Base-by-base conservation (phyloP, 2,329 filamentous ascomycete species). In the Nemania serpens region DNA sequence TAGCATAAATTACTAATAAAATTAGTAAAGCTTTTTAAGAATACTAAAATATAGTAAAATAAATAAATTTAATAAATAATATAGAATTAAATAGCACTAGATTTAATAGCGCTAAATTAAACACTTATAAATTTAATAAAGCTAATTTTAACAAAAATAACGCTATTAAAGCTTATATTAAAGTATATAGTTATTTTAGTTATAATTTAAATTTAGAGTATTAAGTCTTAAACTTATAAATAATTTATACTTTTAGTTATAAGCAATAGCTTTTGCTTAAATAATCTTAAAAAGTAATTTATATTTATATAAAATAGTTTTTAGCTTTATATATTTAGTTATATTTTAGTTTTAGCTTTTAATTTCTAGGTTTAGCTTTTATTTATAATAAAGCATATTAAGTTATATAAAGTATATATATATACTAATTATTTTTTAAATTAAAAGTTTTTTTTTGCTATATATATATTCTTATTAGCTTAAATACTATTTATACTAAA, bases 161-260 rank as follows among this genome's bases (percentile, higher is more conserved):
- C n/a, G n/a, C n/a, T n/a, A n/a, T n/a, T n/a, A n/a, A n/a, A n/a
- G n/a, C n/a, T n/a, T n/a, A n/a, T n/a, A n/a, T n/a, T n/a, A n/a
- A n/a, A n/a, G n/a, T n/a, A n/a, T n/a, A n/a, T n/a, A n/a, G n/a
- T 37, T 36, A 36, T 49, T 36, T 49, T 49, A 9, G 17, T 36
- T 49, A 49, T 49, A 36, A 37, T 49, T 49, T 49, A 49, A 20
- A 37, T 20, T 49, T 49, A 36, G n/a, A n/a, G n/a, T n/a, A n/a
- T n/a, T n/a, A n/a, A n/a, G n/a, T n/a, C n/a, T n/a, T n/a, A 48
- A 48, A 36, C 6, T 36, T 7, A 7, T 12, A 36, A 36, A 36
- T 6, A 12, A 7, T 36, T 36, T 36, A 36, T 36, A 36, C 6
- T 36, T 36, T 36, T 36, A 7, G 12, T 36, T 36, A 36, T 36